Evolutionary conservation across 2,329 filamentous ascomycete species (phyloP), one percentile per base, ranked within the genome.

Genomic region (Ophiocordyceps camponoti-rufipedis): DNA sequence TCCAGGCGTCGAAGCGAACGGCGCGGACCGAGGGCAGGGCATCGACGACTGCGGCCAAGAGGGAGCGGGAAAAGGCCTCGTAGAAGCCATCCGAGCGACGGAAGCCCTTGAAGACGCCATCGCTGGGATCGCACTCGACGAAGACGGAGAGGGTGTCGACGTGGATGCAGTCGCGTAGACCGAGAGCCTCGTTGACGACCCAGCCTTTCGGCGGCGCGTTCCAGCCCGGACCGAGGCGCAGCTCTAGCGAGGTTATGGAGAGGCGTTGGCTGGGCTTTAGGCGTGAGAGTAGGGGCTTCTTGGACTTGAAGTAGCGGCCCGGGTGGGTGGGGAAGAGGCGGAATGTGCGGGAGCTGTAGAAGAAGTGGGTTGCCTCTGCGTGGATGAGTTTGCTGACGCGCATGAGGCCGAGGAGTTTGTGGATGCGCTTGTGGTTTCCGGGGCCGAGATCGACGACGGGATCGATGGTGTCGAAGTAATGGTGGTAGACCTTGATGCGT

Each of bases 201-300:
- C 84, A 87, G 44, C 78, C 75, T 32, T 67, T 68, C 1, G 83
- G 83, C 13, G 83, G 82, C 47, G 72, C 72, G 49, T 67, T 77
- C 75, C 80, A 88, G 18, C 82, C 82, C 0, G 82, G 82, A 0
- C 83, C 83, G 0, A 88, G 66, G 3, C 82, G 74, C 45, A 88
- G 61, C 59, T 88, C 78, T 3, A 88, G 62, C 0, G 72, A 72
- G 1, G 71, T 78, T 41, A 88, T 67, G 42, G 64, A 70, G 14
- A 65, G 63, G 32, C 80, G 73, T 47, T 82, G 79, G 29, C 63
- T 65, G 0, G 72, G 61, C 18, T 76, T 75, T 46, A 88, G 61
- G 16, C 82, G 76, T 6, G 78, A 72, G 28, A 88, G 67, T 0
- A 88, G 66, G 1, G 82, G 82, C 52, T 75, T 75, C 62, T 84